Evolutionary conservation across 306 rosid genomes (phyloP).

Genomic region (Glycine latifolia): DNA sequence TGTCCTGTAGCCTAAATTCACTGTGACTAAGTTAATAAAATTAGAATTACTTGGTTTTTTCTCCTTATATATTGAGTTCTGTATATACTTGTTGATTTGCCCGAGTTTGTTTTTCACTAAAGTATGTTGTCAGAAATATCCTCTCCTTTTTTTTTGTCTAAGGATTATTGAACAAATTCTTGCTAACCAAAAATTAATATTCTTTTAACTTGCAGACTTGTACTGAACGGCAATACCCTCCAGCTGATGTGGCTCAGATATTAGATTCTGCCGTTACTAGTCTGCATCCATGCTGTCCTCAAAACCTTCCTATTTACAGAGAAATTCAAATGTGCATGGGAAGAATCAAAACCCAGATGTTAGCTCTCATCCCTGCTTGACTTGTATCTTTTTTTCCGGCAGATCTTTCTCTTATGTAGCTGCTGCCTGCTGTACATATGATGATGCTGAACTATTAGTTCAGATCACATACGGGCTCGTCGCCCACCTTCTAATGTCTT

Average conservation of each 20-base stretch:
- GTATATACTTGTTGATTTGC: background rate
- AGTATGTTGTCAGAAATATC: background rate
- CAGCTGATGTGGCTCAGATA: constrained; percentile 86
- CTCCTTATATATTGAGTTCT: background rate
- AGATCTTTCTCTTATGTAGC: background rate
- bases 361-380: constrained; percentile 90
- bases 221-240: constrained; percentile 91
- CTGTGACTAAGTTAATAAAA: too few species aligned
- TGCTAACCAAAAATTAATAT: constrained; percentile 18
- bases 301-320: constrained; percentile 80
- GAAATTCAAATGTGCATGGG: constrained; percentile 97
- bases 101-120: background rate
- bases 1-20: too few species aligned
- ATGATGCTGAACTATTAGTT: constrained; percentile 41
- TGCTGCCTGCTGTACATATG: constrained; percentile 49
- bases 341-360: constrained; percentile 88
- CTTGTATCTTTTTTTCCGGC: background rate
- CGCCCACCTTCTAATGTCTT: constrained; percentile 1
- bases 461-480: constrained; percentile 36
- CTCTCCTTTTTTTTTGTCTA: background rate
- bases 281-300: constrained; percentile 74
- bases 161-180: too few species aligned
- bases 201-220: constrained; percentile 66
- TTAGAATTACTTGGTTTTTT: too few species aligned
- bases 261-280: constrained; percentile 84